phyloP scores from a whole-genome alignment of 805 yeast species.

The Candida oleophila region DNA sequence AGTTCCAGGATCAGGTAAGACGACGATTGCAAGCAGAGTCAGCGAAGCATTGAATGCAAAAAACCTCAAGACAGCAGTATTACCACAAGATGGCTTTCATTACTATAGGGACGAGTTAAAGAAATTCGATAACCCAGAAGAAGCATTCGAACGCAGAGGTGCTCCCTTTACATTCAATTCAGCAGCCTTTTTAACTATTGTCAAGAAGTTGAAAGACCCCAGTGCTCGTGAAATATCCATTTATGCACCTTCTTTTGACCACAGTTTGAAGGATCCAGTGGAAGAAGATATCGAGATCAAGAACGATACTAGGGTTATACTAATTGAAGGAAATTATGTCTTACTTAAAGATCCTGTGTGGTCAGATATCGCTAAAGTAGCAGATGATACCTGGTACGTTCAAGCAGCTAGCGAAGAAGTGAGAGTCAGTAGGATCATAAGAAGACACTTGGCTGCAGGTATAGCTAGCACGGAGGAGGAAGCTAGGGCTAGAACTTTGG shows the following conservation, averaged over 20 bases:
- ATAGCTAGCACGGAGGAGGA: slow-evolving; percentile 45
- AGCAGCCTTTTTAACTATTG: slow-evolving; percentile 23
- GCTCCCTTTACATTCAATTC: slow-evolving; percentile 86
- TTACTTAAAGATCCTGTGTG: slow-evolving; percentile 60
- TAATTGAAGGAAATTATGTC: slow-evolving; percentile 78
- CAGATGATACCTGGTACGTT: slow-evolving; percentile 52
- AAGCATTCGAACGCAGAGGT: slow-evolving; percentile 69
- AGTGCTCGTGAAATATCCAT: slow-evolving; percentile 19
- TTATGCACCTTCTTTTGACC: slow-evolving; percentile 72
- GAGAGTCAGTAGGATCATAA: slow-evolving; percentile 59
- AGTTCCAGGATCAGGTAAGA: slow-evolving; percentile 83
- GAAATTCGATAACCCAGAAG: slow-evolving; percentile 49
- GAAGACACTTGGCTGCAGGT: slow-evolving; percentile 64
- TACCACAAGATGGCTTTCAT: slow-evolving; percentile 45
- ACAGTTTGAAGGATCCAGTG: slow-evolving; percentile 69
- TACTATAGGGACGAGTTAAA: slow-evolving; percentile 30
- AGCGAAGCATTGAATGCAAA: slow-evolving; percentile 21
- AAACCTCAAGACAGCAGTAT: slow-evolving; percentile 16
- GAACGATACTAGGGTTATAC: slow-evolving; percentile 50
- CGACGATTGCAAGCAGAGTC: slow-evolving; percentile 58
- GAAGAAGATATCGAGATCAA: slow-evolving; percentile 49
- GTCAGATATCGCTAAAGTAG: slow-evolving; percentile 43
- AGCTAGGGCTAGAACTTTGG: slow-evolving; percentile 50
- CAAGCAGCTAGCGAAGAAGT: slow-evolving; percentile 34
- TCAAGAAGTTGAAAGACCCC: slow-evolving; percentile 17